These are phyloP conservation scores for Yarrowia sp. DNA, from an alignment of 805 yeast species.

Conservation along the genomic window DNA sequence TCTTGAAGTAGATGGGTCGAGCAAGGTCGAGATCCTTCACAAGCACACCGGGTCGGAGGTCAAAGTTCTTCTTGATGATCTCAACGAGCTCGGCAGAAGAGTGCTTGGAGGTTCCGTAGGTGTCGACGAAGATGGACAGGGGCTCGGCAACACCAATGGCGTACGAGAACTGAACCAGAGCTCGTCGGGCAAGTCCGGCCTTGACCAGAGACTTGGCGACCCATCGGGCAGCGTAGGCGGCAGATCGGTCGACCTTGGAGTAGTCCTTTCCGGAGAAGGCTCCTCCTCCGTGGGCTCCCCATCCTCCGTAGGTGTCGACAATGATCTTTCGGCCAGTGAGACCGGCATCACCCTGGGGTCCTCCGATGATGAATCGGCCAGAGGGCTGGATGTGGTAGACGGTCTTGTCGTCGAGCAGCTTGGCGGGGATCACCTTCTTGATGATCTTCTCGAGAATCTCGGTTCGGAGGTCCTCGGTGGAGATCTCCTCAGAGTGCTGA, in stretches of 20 bases:
- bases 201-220: constrained; percentile 96
- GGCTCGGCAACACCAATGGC: constrained; percentile 99
- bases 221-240: constrained; percentile 99
- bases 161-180: constrained; percentile 96
- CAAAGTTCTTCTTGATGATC: constrained; percentile 91
- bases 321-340: constrained; percentile 99
- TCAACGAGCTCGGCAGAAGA: constrained; percentile 85
- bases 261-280: constrained; percentile 99
- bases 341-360: constrained; percentile 99
- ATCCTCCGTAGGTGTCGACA: constrained; percentile 99
- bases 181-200: constrained; percentile 96
- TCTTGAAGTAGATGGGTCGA: constrained; percentile 98
- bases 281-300: constrained; percentile 99
- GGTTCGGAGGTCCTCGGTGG: constrained; percentile 86
- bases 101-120: constrained; percentile 95
- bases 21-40: constrained; percentile 96
- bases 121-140: constrained; percentile 93
- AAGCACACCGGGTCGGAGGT: constrained; percentile 98
- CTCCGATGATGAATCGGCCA: constrained; percentile 99
- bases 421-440: constrained; percentile 87
- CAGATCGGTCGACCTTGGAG: constrained; percentile 99
- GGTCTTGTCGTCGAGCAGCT: constrained; percentile 91
- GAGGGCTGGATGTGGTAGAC: constrained; percentile 98
- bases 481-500: constrained; percentile 94
- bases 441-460: constrained; percentile 77